phyloP scores from a whole-genome alignment of 2,329 filamentous ascomycete genomes.

The Colletotrichum costaricense region DNA sequence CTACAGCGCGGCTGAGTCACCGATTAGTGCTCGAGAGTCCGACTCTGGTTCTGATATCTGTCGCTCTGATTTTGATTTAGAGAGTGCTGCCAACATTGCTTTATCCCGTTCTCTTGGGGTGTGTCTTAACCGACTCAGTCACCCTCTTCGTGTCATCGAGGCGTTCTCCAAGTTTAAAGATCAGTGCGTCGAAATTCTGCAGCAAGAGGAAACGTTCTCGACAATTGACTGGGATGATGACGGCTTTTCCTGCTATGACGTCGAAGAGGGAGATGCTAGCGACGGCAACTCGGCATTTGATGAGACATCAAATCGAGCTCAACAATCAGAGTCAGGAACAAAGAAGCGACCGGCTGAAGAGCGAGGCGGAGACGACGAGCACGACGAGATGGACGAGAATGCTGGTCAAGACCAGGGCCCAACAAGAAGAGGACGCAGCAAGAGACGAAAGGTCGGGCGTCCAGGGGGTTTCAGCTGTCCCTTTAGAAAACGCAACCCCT shows the following conservation, averaged over 20 bases:
- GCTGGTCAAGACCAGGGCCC: neutral
- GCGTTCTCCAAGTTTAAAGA: slow-evolving; percentile 1
- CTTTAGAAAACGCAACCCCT: slow-evolving; percentile 3
- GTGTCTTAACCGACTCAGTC: neutral
- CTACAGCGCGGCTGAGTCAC: too few species aligned
- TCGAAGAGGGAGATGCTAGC: neutral
- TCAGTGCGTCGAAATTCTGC: neutral
- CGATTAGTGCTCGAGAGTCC: neutral
- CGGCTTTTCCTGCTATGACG: slow-evolving; percentile 7
- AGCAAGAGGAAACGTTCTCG: neutral
- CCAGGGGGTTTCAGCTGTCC: neutral
- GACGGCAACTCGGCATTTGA: neutral
- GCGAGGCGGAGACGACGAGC: neutral
- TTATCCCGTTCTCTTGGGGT: slow-evolving; percentile 3
- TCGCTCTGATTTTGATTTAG: neutral
- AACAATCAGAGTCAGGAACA: neutral
- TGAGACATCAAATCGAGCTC: neutral
- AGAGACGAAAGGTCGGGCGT: neutral
- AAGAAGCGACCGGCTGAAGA: neutral
- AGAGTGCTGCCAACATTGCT: slow-evolving; percentile 2
- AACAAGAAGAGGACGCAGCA: neutral
- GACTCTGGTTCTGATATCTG: neutral
- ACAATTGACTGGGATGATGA: slow-evolving; percentile 8
- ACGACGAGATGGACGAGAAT: neutral
- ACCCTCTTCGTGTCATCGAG: neutral